phyloP scores from a whole-genome alignment of 768 basidiomycete genomes.

The Coprinopsis sp. region DNA sequence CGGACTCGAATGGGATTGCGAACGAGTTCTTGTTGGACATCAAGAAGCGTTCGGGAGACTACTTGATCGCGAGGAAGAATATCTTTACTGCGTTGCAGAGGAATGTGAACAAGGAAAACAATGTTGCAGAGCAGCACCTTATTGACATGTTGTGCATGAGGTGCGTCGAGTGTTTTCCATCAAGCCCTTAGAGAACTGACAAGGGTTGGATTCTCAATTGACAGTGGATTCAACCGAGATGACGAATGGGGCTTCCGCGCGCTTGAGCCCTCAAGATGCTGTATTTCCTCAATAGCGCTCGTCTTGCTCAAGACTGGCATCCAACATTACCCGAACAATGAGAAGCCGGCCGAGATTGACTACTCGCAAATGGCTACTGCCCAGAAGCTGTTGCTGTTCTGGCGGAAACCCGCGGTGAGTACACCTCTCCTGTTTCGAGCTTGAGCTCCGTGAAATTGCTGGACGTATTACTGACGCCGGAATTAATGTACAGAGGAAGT shows the following conservation, averaged over 20 bases:
- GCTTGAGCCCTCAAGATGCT: slow-evolving; percentile 91
- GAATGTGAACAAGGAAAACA: slow-evolving; percentile 99
- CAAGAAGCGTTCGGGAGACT: slow-evolving; percentile 83
- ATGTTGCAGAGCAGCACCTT: slow-evolving; percentile 96
- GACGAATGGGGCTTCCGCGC: slow-evolving; percentile 98
- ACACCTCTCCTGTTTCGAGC: slow-evolving; percentile 4
- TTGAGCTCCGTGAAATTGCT: slow-evolving; percentile 6
- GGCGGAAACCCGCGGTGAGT: slow-evolving; percentile 98
- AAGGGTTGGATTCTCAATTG: too few relatives aligned
- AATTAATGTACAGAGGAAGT: slow-evolving; percentile 70
- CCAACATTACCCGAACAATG: slow-evolving; percentile 63
- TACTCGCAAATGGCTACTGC: slow-evolving; percentile 94
- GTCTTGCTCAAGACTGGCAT: slow-evolving; percentile 98
- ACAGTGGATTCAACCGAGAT: slow-evolving; percentile 93
- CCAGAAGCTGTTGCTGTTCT: slow-evolving; percentile 94
- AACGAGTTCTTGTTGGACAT: slow-evolving; percentile 73
- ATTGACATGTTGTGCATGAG: slow-evolving; percentile 99
- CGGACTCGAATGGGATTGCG: slow-evolving; percentile 76
- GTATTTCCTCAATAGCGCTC: slow-evolving; percentile 96
- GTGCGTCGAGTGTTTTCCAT: slow-evolving; percentile 37
- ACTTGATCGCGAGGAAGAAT: slow-evolving; percentile 81
- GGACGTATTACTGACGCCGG: slow-evolving; percentile 11
- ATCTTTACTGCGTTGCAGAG: slow-evolving; percentile 98
- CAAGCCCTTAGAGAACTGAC: too few relatives aligned
- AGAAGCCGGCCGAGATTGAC: slow-evolving; percentile 78